phyloP scores from a whole-genome alignment of 345 rosid species.

The Arabis hirsuta region DNA sequence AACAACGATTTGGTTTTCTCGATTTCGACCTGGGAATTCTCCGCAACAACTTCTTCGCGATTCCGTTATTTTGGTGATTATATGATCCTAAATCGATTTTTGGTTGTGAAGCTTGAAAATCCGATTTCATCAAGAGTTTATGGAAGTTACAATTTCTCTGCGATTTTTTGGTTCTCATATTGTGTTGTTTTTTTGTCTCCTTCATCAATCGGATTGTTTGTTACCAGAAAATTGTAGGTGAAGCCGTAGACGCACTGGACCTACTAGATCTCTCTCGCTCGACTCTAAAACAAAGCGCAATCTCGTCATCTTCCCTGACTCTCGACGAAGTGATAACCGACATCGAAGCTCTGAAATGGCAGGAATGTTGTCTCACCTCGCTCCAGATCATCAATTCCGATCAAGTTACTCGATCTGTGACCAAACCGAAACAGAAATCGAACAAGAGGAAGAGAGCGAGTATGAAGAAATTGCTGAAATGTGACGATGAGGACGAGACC shows the following conservation, averaged over 20 bases:
- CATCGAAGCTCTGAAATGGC: constrained; percentile 44
- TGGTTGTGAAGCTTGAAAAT: too few relatives aligned
- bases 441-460: constrained; percentile 21
- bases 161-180: not conserved
- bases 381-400: constrained; percentile 36
- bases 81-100: too few relatives aligned
- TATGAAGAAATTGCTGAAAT: not conserved
- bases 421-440: constrained; percentile 8
- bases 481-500: not conserved
- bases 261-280: constrained; percentile 43
- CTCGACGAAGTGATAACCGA: constrained; percentile 41
- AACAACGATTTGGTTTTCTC: not conserved
- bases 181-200: too few relatives aligned
- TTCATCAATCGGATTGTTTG: constrained; percentile 3
- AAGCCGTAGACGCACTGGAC: constrained; percentile 29
- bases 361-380: constrained; percentile 41
- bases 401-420: not conserved
- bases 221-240: constrained; percentile 35
- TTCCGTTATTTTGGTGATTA: not conserved
- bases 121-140: too few relatives aligned
- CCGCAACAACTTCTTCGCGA: not conserved
- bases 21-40: not conserved
- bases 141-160: too few relatives aligned
- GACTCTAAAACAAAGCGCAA: constrained; percentile 27
- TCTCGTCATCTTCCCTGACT: constrained; percentile 18